phyloP scores from a whole-genome alignment of 495 filamentous ascomycete species.

The Aspergillus affinis region DNA sequence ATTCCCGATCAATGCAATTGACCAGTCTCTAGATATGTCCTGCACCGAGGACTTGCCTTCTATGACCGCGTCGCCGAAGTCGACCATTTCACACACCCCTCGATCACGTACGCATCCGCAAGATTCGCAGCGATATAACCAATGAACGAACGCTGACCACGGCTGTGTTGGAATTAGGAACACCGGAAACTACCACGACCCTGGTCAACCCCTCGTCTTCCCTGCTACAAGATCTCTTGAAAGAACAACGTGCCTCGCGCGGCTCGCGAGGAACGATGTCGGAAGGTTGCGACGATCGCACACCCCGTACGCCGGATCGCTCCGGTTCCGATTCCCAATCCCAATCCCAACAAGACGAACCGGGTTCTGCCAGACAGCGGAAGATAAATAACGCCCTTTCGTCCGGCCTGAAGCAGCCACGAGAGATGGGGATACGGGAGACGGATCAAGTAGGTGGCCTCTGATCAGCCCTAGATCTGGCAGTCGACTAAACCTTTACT shows the following conservation, averaged over 20 bases:
- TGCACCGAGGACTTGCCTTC: conserved; percentile 40
- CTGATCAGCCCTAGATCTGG: background rate
- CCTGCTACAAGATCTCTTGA: conserved; percentile 47
- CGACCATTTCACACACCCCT: conserved; percentile 2
- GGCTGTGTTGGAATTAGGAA: conserved; percentile 19
- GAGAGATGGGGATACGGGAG: conserved; percentile 52
- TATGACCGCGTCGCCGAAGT: conserved; percentile 13
- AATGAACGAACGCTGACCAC: conserved; percentile 14
- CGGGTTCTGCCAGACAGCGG: conserved; percentile 38
- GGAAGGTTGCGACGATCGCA: conserved; percentile 26
- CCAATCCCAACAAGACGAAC: conserved; percentile 32
- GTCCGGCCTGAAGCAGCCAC: conserved; percentile 32
- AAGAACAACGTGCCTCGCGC: conserved; percentile 47
- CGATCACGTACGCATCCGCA: conserved; percentile 9
- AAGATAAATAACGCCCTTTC: conserved; percentile 27
- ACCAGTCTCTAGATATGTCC: conserved; percentile 29
- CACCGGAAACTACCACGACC: conserved; percentile 31
- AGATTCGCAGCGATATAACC: background rate
- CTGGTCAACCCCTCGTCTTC: conserved; percentile 46
- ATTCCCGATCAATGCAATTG: conserved; percentile 4
- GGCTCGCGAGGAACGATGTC: conserved; percentile 28
- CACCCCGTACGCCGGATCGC: conserved; percentile 33
- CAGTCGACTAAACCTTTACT: conserved; percentile 11
- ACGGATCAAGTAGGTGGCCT: conserved; percentile 45
- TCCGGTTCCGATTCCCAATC: conserved; percentile 20